These are phyloP conservation scores for Silene vulgaris DNA, from an alignment of 179 eudicot species.

Conservation along the genomic window DNA sequence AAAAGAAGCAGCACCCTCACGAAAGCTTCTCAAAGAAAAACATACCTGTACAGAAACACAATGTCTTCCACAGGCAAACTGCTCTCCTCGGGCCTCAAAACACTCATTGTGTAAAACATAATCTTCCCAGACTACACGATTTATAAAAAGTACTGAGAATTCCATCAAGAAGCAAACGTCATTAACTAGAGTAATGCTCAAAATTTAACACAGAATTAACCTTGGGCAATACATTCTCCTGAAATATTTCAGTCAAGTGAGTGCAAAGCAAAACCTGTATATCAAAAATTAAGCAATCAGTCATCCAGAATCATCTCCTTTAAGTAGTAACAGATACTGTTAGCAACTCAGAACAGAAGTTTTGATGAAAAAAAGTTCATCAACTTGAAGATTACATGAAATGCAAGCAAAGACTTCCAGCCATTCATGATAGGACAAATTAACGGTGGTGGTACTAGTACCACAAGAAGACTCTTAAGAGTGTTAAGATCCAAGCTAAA, in stretches of 20 bases:
- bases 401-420: no score
- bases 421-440: no score
- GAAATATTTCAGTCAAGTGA: slow-evolving; percentile 84
- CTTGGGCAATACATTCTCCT: slow-evolving; percentile 56
- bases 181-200: slow-evolving; percentile 4
- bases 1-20: background rate
- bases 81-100: slow-evolving; percentile 63
- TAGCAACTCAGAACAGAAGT: no score
- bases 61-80: slow-evolving; percentile 62
- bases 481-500: no score
- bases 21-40: background rate
- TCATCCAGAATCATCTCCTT: slow-evolving; percentile 13
- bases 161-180: slow-evolving; percentile 2
- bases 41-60: slow-evolving; percentile 79
- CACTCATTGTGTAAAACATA: slow-evolving; percentile 84
- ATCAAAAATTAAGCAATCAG: slow-evolving; percentile 1
- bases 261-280: slow-evolving; percentile 88
- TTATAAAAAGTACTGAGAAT: slow-evolving; percentile 17
- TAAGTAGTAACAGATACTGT: background rate
- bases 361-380: no score
- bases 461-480: no score
- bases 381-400: no score
- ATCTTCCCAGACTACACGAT: slow-evolving; percentile 61
- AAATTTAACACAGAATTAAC: slow-evolving; percentile 29
- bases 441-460: no score